These are phyloP conservation scores for Triangularia verruculosa DNA, from an alignment of 2,329 filamentous ascomycete genomes.

Conservation along the genomic window DNA sequence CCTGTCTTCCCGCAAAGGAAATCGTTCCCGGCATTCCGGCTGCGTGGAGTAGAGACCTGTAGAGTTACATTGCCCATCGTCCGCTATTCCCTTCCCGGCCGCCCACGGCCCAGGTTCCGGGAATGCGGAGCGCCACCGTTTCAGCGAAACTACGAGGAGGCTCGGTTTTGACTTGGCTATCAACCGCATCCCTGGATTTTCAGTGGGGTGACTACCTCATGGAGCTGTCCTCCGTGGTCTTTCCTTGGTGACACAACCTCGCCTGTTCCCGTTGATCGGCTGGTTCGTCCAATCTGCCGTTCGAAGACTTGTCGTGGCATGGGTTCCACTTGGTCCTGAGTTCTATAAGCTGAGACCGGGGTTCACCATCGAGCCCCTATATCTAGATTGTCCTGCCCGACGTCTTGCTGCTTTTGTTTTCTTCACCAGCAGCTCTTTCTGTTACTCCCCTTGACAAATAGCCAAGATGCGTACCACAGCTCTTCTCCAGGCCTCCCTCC, in stretches of 20 bases:
- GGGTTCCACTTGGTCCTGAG: background rate
- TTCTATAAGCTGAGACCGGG: background rate
- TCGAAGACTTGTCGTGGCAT: background rate
- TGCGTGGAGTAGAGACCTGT: background rate
- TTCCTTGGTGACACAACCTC: constrained; percentile 13
- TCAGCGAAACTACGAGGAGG: constrained; percentile 4
- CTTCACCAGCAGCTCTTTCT: background rate
- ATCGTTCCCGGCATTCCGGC: constrained; percentile 12
- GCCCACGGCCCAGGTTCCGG: constrained; percentile 21
- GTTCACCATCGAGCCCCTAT: background rate
- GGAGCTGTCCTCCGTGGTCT: constrained; percentile 11
- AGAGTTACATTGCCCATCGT: constrained; percentile 3
- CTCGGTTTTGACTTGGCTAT: background rate
- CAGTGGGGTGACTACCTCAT: constrained; percentile 1
- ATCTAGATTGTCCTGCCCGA: background rate
- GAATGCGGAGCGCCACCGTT: constrained; percentile 17
- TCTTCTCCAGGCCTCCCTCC: constrained; percentile 21
- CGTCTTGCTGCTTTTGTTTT: background rate
- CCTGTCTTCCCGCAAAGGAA: background rate
- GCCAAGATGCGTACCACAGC: constrained; percentile 23
- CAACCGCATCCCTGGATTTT: constrained; percentile 2
- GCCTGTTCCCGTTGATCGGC: constrained; percentile 7
- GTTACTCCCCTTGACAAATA: background rate
- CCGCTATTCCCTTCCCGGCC: constrained; percentile 10
- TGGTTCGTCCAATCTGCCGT: constrained; percentile 3